Conservation (phyloP, 208 protist species). For the Vickermania spadyakhi region DNA sequence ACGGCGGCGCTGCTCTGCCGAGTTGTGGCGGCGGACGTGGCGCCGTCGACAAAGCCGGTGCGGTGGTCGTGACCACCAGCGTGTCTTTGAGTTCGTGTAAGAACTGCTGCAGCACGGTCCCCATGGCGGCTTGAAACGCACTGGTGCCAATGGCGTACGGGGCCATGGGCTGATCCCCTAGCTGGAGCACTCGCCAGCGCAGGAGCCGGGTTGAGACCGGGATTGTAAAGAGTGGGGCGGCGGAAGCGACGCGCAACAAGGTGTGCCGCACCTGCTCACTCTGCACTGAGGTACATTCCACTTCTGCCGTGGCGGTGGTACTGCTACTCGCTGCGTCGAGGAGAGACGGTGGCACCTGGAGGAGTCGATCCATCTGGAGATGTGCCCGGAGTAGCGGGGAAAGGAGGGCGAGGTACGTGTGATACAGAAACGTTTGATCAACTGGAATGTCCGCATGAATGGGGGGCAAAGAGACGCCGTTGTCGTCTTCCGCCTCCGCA, state of each 20-base stretch:
- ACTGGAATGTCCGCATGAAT: not conserved
- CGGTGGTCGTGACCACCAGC: not conserved
- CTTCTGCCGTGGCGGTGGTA: too few relatives aligned
- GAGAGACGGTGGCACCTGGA: not conserved
- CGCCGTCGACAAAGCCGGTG: not conserved
- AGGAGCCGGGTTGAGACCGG: slow-evolving; percentile 5
- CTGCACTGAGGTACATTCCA: too few relatives aligned
- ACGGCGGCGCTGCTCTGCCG: too few relatives aligned
- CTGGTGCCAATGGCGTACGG: slow-evolving; percentile 9
- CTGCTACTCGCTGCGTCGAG: not conserved
- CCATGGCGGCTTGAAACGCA: slow-evolving; percentile 7
- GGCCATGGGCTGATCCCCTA: slow-evolving; percentile 14
- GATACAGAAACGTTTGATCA: not conserved
- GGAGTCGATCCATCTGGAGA: not conserved
- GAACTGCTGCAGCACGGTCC: slow-evolving; percentile 10
- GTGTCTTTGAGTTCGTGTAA: not conserved
- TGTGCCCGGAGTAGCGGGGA: not conserved
- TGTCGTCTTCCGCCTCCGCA: too few relatives aligned
- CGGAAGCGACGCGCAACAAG: slow-evolving; percentile 9
- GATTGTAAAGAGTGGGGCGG: slow-evolving; percentile 3
- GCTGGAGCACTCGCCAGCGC: slow-evolving; percentile 10
- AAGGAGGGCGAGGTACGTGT: not conserved
- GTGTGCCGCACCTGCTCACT: too few relatives aligned
- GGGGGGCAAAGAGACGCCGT: too few relatives aligned
- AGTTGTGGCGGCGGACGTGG: not conserved